Evolutionary conservation across 2,329 filamentous ascomycete genomes (phyloP).

Genomic region (Xylaria sp.): DNA sequence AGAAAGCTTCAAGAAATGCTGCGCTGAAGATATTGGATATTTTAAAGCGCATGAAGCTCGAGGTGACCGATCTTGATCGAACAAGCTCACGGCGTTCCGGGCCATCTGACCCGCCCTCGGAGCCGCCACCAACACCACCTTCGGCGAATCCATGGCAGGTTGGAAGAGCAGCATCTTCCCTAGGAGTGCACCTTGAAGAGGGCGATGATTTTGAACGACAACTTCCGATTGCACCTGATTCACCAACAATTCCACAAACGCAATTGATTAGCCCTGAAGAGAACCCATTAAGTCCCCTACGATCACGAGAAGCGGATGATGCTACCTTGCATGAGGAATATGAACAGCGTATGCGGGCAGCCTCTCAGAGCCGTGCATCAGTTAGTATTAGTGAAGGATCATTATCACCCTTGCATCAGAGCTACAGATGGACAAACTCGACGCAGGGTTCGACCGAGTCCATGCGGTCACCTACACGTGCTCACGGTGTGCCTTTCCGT

Average conservation of each 20-base stretch:
- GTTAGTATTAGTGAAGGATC: constrained; percentile 45
- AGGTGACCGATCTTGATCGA: constrained; percentile 45
- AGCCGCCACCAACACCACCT: constrained; percentile 51
- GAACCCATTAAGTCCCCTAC: constrained; percentile 29
- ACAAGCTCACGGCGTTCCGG: constrained; percentile 43
- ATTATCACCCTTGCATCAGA: constrained; percentile 43
- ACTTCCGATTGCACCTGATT: constrained; percentile 43
- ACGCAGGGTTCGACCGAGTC: constrained; percentile 45
- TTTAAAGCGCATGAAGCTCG: constrained; percentile 64
- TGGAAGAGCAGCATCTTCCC: constrained; percentile 42
- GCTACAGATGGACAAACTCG: constrained; percentile 48
- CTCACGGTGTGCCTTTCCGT: constrained; percentile 40
- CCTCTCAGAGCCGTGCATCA: constrained; percentile 43
- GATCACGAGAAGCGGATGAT: constrained; percentile 34
- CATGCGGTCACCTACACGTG: constrained; percentile 31
- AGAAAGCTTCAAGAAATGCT: constrained; percentile 58
- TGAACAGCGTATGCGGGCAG: constrained; percentile 43
- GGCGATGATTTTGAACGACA: constrained; percentile 41
- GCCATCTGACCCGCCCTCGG: constrained; percentile 42
- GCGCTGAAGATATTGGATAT: constrained; percentile 62
- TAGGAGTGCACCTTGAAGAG: constrained; percentile 37
- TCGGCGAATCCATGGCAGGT: constrained; percentile 58
- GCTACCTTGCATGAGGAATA: constrained; percentile 37
- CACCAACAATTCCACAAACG: constrained; percentile 47
- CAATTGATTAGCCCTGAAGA: constrained; percentile 43